Evolutionary conservation across 2,329 filamentous ascomycete species (phyloP), one percentile per base, ranked within the genome.

Genomic region (Xylaria sp.): DNA sequence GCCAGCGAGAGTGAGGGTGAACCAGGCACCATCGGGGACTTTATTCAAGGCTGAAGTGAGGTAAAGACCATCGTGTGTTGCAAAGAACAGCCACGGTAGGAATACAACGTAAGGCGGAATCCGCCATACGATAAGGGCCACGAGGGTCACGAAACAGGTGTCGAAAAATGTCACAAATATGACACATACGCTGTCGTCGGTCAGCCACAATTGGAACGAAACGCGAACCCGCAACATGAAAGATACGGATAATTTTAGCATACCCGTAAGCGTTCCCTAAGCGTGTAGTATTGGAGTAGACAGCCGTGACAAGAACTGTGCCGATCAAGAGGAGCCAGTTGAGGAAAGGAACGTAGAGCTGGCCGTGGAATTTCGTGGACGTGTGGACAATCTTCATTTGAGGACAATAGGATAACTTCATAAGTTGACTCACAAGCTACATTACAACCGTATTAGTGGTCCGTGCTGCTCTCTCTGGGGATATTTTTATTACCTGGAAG

Each of bases 281-380:
- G 58, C 82, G 82, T 0, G 87, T 90, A 0, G 89, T 90, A 82
- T 86, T 73, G 25, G 68, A 73, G 77, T 92, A 93, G 2, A 91
- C 84, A 0, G 86, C 87, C 0, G 91, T 90, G 8, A 93, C 87
- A 8, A 92, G 78, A n/a, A 94, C 83, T 0, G 89, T 89, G 1
- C 90, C 90, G 33, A 90, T 79, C 87, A 93, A 89, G 65, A 94
- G 80, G 1, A 93, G 77, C 89, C 90, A 93, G 71, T 94, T 94
- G 3, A 87, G 86, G 12, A 91, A 78, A 0, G 91, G 91, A 15
- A 94, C 87, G 70, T 92, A 94, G 0, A 94, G 80, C 71, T 94
- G 91, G 2, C 89, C 89, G 69, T 92, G 87, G 66, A 92, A 91
- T 2, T 77, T 82, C 37, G 82, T 84, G 5, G 88, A 91, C 0